Base-by-base conservation (phyloP, 139 green algal species). In the Micromonas pusilla region DNA sequence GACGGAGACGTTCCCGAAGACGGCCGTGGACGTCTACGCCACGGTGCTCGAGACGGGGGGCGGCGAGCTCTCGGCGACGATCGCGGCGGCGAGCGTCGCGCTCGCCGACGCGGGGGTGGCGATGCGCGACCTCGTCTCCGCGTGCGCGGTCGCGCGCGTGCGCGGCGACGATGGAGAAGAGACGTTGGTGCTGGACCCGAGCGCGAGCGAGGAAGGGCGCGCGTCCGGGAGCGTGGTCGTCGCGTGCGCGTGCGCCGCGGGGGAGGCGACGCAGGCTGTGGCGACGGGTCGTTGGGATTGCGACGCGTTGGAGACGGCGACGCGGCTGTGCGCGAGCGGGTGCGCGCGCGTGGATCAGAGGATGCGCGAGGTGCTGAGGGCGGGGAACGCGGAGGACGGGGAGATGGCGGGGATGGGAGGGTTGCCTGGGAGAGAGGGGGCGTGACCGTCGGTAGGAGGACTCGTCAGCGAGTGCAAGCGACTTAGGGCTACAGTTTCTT, bases 1-100 rank as follows among this genome's bases (percentile, higher is more conserved):
- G 3, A 52, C 33, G 21, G 72, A 78, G 30, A 70, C 54, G 31
- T 78, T 78, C 5, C 52, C 72, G 72, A 78, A 70, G 5, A 30
- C 72, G 32, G 9, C 33, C 21, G 72, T 78, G 32, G 72, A 78
- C 20, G 52, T 78, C 19, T 36, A 52, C 5, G 53, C n/a, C 31
- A 52, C 32, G 32, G 9, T 78, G 21, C 28, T 68, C 21, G 72
- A 78, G 21, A 20, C 72, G 2, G 0, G 39, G 31, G 72, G 72
- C 1, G 25, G 26, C 19, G 72, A 78, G 72, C 21, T 57, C 2
- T 2, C 4, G 23, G 72, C 52, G 54, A 57, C 21, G 13, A 34
- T 78, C n/a, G 23, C 62, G 21, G 54, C 54, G 54, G 52, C 72
- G 2, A 38, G 20, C 4, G 45, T 52, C 2, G 72, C 72, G 54